Base-by-base conservation (phyloP, 2,329 filamentous ascomycete species). In the Sporothrix luriei region DNA sequence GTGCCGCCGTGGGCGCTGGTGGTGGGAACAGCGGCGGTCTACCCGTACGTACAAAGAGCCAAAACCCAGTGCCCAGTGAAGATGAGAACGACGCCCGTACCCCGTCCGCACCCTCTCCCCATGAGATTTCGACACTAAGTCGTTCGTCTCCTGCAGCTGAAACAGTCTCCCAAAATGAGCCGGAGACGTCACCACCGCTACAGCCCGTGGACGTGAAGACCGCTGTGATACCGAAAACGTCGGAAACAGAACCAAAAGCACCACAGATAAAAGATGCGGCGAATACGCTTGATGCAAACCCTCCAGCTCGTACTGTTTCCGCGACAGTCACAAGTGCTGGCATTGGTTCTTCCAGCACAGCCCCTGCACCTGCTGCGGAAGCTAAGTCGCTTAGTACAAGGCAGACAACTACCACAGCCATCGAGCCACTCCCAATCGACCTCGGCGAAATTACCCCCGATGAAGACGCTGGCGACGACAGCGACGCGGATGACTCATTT, bases 1-100 rank as follows among this genome's bases (percentile, higher is more conserved):
- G 54, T 16, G 61, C 14, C 61, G 10, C 9, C 24, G 46, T 43
- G 11, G n/a, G n/a, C 33, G 49, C n/a, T 46, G 43, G 14, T 46
- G 43, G 51, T 11, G 64, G 64, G 19, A 38, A 29, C 46, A 57
- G 55, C 7, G 68, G 49, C 43, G 69, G 59, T 57, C 61, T 74
- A 71, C 70, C 72, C 72, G 73, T 74, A 74, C 72, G 73, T 74
- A 73, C 70, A 59, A 74, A 64, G 62, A 49, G 3, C 51, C 70
- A 65, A 64, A 46, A 13, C 43, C 69, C 67, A 43, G 55, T 69
- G 29, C 61, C 19, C 26, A 71, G 49, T 43, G 33, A 64, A 68
- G 16, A 43, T 48, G 57, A 57, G 38, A 24, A n/a, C 48, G 69
- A 67, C 14, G 46, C 19, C 48, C 19, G 13, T 19, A 52, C 62